Conservation (phyloP, 2,329 filamentous ascomycete species). For the Aspergillus phoenicis region DNA sequence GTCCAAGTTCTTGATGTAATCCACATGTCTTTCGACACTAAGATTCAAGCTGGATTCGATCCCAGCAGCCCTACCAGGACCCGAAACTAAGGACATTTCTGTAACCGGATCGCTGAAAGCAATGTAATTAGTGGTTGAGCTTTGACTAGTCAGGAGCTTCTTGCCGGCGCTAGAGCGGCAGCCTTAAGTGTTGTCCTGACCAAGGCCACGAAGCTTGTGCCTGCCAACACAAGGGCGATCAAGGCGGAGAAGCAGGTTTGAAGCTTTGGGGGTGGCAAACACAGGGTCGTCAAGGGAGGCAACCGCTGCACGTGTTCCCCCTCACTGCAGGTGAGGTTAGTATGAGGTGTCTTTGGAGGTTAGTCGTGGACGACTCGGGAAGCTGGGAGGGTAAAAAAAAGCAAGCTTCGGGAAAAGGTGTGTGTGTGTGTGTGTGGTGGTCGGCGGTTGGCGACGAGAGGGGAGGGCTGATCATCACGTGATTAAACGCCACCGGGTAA, state of each 20-base stretch:
- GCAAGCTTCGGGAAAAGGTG: background rate
- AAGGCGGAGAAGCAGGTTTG: background rate
- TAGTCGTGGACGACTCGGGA: background rate
- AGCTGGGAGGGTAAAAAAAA: background rate
- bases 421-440: background rate
- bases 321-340: slow-evolving; percentile 7
- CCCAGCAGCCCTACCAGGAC: slow-evolving; percentile 57
- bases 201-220: background rate
- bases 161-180: background rate
- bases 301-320: background rate
- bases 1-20: slow-evolving; percentile 91
- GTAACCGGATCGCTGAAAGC: background rate
- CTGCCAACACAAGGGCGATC: background rate
- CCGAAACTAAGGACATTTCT: slow-evolving; percentile 62
- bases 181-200: background rate
- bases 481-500: slow-evolving; percentile 5
- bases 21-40: slow-evolving; percentile 71
- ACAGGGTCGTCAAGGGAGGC: background rate
- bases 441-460: background rate
- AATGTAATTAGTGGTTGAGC: background rate
- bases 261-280: background rate
- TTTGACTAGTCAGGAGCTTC: background rate
- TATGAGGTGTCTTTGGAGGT: background rate
- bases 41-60: slow-evolving; percentile 54
- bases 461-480: slow-evolving; percentile 7